These are phyloP conservation scores for Suhomyces chickasaworum DNA, from an alignment of 1,139 yeast genomes.

Conservation along the genomic window DNA sequence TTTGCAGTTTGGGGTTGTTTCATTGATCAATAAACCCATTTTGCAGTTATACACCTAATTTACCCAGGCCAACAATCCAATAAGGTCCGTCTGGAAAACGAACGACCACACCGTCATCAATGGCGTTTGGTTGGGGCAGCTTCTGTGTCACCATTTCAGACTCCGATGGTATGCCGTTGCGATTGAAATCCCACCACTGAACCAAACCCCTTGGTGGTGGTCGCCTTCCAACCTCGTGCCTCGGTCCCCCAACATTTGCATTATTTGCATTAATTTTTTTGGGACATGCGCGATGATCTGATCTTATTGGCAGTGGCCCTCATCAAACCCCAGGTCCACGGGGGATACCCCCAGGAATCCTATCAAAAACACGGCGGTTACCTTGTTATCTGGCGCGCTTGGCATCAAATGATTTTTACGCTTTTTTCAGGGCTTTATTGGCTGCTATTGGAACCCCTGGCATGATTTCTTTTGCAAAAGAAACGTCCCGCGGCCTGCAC, in stretches of 20 bases:
- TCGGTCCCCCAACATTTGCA: neutral
- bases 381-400: neutral
- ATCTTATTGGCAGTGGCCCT: too few species aligned
- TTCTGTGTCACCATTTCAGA: too few species aligned
- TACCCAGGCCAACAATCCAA: neutral
- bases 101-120: too few species aligned
- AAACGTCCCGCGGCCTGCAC: constrained; percentile 1
- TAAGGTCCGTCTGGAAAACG: too few species aligned
- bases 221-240: neutral
- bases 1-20: too few species aligned
- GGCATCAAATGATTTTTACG: neutral
- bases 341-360: too few species aligned
- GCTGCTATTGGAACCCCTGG: neutral
- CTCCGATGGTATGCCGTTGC: too few species aligned
- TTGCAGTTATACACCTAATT: neutral
- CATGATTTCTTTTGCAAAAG: constrained; percentile 6
- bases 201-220: neutral
- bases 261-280: neutral
- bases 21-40: too few species aligned
- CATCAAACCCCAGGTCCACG: too few species aligned
- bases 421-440: neutral
- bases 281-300: neutral
- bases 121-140: too few species aligned
- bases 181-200: neutral
- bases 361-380: too few species aligned